phyloP scores from a whole-genome alignment of 768 basidiomycete genomes.

The Clitopilus passeckerianus region DNA sequence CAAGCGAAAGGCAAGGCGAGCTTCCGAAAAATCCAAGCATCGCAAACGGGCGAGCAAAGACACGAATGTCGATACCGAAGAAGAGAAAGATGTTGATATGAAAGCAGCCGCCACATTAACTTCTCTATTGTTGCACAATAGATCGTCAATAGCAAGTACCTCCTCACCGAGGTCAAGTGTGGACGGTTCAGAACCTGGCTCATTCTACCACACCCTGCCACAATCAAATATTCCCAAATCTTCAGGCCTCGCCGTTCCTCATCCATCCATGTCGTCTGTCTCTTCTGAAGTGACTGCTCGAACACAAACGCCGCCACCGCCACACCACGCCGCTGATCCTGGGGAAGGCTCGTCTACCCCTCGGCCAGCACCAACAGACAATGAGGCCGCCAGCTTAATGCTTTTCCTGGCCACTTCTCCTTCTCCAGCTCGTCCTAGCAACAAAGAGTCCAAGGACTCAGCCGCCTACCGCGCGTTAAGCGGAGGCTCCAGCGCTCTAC shows the following conservation, averaged over 20 bases:
- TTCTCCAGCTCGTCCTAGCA: slow-evolving; percentile 63
- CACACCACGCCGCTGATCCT: neutral
- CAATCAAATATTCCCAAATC: slow-evolving; percentile 65
- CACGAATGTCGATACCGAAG: slow-evolving; percentile 35
- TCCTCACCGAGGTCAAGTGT: slow-evolving; percentile 71
- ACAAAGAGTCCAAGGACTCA: slow-evolving; percentile 48
- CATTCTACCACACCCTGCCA: slow-evolving; percentile 37
- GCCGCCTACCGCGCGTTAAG: slow-evolving; percentile 55
- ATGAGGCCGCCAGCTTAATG: slow-evolving; percentile 85
- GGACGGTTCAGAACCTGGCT: slow-evolving; percentile 64
- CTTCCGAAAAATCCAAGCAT: slow-evolving; percentile 45
- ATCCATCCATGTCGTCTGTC: slow-evolving; percentile 32
- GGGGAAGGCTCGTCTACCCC: slow-evolving; percentile 27
- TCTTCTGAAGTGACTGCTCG: slow-evolving; percentile 27
- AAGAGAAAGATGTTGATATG: slow-evolving; percentile 60
- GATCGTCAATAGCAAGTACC: slow-evolving; percentile 55
- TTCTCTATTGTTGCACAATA: slow-evolving; percentile 59
- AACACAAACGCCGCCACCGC: slow-evolving; percentile 33
- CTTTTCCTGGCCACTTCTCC: slow-evolving; percentile 82
- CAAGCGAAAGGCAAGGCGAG: slow-evolving; percentile 37
- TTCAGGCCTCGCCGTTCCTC: slow-evolving; percentile 49
- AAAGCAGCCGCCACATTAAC: slow-evolving; percentile 82
- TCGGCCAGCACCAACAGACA: slow-evolving; percentile 59
- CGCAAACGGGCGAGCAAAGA: slow-evolving; percentile 26
- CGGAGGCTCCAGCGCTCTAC: slow-evolving; percentile 39